Evolutionary conservation across 352 stramenopile species (phyloP), one percentile per base, ranked within the genome.

Genomic region (Phytophthora hibernalis): DNA sequence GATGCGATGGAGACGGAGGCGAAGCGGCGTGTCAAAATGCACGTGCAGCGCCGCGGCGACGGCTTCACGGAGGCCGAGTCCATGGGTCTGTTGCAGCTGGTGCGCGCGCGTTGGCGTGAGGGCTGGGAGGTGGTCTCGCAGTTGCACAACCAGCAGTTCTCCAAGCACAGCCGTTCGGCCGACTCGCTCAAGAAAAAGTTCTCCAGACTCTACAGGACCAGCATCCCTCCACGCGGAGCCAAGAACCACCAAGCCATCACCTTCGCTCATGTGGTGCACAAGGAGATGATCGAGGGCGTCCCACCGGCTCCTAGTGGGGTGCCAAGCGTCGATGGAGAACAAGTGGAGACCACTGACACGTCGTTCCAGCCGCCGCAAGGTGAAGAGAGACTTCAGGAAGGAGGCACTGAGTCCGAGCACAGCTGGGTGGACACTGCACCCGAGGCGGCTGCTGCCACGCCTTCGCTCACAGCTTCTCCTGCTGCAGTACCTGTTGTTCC

Each of bases 111-210:
- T 28, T 79, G 71, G 64, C 65, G 62, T 24, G 74, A 82, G 24
- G 74, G 73, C 9, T 82, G 74, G 74, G 74, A 82, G 37, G 61
- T 76, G 10, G 28, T 82, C 6, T 60, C 74, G 28, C 63, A 72
- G 60, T 43, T 68, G n/a, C 73, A 82, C 68, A 82, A 80, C 53
- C 26, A 60, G 35, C 70, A 77, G 31, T 71, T 76, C 18, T 63
- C 71, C 44, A 72, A 74, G 26, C 64, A 79, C 45, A 74, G 65
- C 52, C 74, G 74, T 33, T 76, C 74, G 16, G 68, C 68, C 45
- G 74, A 82, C 22, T 82, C 74, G 28, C 74, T 82, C 45, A 79
- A 79, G 50, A 79, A 79, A 54, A 82, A 82, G 57, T 82, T 80
- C 30, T 74, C 70, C 5, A 65, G 72, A 7, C 51, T 82, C 18